Percentiles rank a stretch among this genome's conserved stretches.
phyloP scores from a whole-genome alignment of 1,139 yeast species.

The Candida sp. region DNA sequence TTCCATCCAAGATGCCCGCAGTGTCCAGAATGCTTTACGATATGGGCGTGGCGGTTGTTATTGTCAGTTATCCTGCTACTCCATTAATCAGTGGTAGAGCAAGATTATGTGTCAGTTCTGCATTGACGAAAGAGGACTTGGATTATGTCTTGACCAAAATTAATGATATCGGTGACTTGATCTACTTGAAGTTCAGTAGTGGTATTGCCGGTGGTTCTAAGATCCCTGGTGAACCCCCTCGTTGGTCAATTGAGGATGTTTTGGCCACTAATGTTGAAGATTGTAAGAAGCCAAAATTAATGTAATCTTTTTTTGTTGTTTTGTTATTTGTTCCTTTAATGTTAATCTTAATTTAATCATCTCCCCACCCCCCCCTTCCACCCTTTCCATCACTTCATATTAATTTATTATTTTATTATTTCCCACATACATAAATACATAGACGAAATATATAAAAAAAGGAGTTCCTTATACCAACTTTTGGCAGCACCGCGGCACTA shows the following conservation, averaged over 20 bases:
- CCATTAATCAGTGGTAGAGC: slow-evolving; percentile 91
- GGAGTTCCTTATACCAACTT: no score
- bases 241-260: slow-evolving; percentile 81
- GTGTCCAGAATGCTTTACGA: slow-evolving; percentile 82
- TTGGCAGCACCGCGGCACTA: background rate
- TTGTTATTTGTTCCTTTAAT: background rate
- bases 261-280: slow-evolving; percentile 76
- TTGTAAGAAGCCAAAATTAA: slow-evolving; percentile 47
- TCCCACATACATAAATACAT: background rate
- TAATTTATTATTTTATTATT: background rate
- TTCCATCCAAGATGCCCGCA: slow-evolving; percentile 96
- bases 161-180: slow-evolving; percentile 79
- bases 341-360: background rate
- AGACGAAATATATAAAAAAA: slow-evolving; percentile 2
- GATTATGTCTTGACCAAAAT: slow-evolving; percentile 77
- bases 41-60: slow-evolving; percentile 88
- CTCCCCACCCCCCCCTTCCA: no score
- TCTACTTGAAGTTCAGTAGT: slow-evolving; percentile 78
- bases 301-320: slow-evolving; percentile 6
- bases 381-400: background rate
- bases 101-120: slow-evolving; percentile 90
- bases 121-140: slow-evolving; percentile 92
- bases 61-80: slow-evolving; percentile 98
- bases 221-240: slow-evolving; percentile 62
- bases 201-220: slow-evolving; percentile 74